Evolutionary conservation across 2,329 filamentous ascomycete genomes (phyloP), one percentile per base, ranked within the genome.

Genomic region (Claviceps spartinae): DNA sequence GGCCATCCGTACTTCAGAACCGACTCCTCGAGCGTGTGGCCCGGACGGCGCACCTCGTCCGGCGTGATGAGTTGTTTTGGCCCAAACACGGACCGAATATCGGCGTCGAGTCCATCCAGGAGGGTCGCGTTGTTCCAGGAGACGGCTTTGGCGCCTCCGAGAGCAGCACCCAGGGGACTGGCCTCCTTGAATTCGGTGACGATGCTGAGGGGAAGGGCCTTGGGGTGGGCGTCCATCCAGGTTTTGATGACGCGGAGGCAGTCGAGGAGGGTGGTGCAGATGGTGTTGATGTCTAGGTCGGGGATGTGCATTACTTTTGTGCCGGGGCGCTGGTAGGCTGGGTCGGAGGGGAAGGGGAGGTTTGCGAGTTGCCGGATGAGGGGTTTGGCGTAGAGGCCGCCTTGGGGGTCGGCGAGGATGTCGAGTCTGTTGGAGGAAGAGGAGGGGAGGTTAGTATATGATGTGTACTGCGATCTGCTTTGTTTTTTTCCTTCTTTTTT

Each of bases 251-350:
- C 57, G 4, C 54, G 57, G 8, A 77, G 64, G 54, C 73, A 76
- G 20, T 64, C 62, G 11, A 68, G 59, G 43, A 77, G 68, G 5
- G 72, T 74, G 55, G 71, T 66, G 63, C 73, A 76, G 20, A 68
- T 65, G 24, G 66, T 59, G 55, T 72, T 67, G 2, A 72, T 66
- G 57, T 77, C 73, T 1, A 69, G 63, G 53, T 76, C 74, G 2
- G 72, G 69, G n/a, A 76, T 67, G 59, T 77, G 73, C 55, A 76
- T 65, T 18, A 77, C 68, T 55, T 76, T 77, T 51, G 72, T 65
- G 7, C 72, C 72, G 0, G 71, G 68, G 51, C 65, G 61, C 48
- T 65, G 61, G 55, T 72, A 64, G 4, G 68, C 66, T 30, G 62
- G 60, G 47, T 69, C 63, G n/a, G 64, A 65, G 0, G 69, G 67